These are phyloP conservation scores for Oenanthe javanica DNA, from an alignment of 140 eudicot genomes.

Conservation along the genomic window DNA sequence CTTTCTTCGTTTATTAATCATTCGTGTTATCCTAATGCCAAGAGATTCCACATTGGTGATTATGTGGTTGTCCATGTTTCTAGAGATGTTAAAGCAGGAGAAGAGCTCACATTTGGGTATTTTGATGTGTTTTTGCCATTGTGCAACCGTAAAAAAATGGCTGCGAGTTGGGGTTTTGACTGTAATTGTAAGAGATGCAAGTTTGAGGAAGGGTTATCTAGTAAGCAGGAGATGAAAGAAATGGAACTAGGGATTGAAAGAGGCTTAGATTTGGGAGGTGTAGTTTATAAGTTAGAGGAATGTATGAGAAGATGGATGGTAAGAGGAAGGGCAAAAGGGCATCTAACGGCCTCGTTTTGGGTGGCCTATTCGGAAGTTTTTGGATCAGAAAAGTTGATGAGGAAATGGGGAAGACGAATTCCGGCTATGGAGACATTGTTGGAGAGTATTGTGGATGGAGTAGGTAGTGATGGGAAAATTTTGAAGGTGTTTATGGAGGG, in stretches of 20 bases:
- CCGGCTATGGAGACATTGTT: conserved; percentile 56
- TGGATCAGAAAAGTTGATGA: conserved; percentile 66
- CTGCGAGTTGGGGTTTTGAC: conserved; percentile 68
- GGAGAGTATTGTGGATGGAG: conserved; percentile 75
- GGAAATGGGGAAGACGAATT: conserved; percentile 74
- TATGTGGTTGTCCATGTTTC: conserved; percentile 67
- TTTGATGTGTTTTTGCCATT: conserved; percentile 57
- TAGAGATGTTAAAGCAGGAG: conserved; percentile 81
- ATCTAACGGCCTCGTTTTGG: conserved; percentile 87
- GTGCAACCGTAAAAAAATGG: conserved; percentile 54
- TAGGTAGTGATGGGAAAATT: conserved; percentile 79
- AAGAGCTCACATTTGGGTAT: conserved; percentile 81
- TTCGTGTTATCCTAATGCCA: conserved; percentile 76
- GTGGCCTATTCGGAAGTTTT: conserved; percentile 54
- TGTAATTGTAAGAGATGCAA: conserved; percentile 78
- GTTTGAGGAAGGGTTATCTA: conserved; percentile 40
- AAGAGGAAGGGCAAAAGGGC: conserved; percentile 78
- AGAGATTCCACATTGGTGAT: conserved; percentile 75
- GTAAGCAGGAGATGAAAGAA: conserved; percentile 64
- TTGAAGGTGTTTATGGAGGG: conserved; percentile 56
- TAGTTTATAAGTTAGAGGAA: conserved; percentile 65
- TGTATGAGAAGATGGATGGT: conserved; percentile 70
- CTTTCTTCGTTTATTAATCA: conserved; percentile 85
- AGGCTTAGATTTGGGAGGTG: conserved; percentile 63
- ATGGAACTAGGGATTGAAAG: conserved; percentile 53